phyloP scores from a whole-genome alignment of 306 rosid genomes.

The Leucaena leucocephala region DNA sequence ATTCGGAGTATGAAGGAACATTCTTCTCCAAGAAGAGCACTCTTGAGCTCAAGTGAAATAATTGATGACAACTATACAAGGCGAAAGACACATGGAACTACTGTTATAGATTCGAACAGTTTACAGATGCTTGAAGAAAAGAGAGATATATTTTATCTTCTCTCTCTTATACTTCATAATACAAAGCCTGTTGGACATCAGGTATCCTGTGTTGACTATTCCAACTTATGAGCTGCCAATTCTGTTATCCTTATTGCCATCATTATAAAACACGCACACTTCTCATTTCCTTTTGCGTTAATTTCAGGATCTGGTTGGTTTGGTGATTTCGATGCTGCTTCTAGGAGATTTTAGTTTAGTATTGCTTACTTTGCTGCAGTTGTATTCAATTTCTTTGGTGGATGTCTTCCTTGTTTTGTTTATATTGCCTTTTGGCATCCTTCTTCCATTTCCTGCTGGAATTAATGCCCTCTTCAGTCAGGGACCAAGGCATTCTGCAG shows the following conservation, averaged over 20 bases:
- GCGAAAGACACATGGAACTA: conserved; percentile 63
- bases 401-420: conserved; percentile 90
- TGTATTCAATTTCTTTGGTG: conserved; percentile 86
- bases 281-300: conserved; percentile 29
- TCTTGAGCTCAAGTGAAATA: conserved; percentile 47
- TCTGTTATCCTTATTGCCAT: conserved; percentile 17
- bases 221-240: conserved; percentile 10
- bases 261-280: conserved; percentile 2
- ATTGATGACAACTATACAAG: conserved; percentile 51
- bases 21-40: conserved; percentile 46
- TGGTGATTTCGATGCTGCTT: conserved; percentile 95
- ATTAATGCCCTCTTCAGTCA: conserved; percentile 99
- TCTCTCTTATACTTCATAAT: conserved; percentile 86
- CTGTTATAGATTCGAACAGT: conserved; percentile 61
- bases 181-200: conserved; percentile 99
- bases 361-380: conserved; percentile 92
- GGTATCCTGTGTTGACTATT: conserved; percentile 59
- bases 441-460: conserved; percentile 98
- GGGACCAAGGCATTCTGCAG: conserved; percentile 96
- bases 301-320: conserved; percentile 98
- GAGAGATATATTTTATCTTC: conserved; percentile 84
- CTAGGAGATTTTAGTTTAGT: conserved; percentile 98
- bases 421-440: conserved; percentile 86
- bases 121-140: conserved; percentile 79
- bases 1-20: conserved; percentile 46